Evolutionary conservation across 2,329 filamentous ascomycete species (phyloP), one percentile per base, ranked within the genome.

Genomic region (Pseudogymnoascus sp.): DNA sequence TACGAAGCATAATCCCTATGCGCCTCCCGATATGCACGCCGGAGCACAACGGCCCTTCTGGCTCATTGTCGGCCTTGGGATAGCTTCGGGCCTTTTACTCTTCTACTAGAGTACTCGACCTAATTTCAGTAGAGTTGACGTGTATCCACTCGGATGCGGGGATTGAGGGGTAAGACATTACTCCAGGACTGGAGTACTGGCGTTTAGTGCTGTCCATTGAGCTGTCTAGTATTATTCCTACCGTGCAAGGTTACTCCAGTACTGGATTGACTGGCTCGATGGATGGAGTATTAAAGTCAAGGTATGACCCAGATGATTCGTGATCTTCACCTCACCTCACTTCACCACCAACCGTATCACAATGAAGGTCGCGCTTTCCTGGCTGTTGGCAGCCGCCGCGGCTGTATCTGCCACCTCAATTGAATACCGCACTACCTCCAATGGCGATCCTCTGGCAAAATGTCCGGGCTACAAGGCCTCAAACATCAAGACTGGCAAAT

Each of bases 391-490:
- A 14, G 66, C 64, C 40, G 43, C 62, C 28, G 50, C 66, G 3
- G 62, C 43, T 26, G 64, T 67, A 10, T 67, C 66, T 59, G 61
- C 40, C 41, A 62, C 43, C 12, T 62, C 61, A 41, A 53, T 50
- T 56, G 41, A 59, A n/a, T 43, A 37, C 8, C 38, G 50, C 61
- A 59, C 56, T 35, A 43, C 46, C 8, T 35, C 16, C 43, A 50
- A 43, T 59, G 46, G 41, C 35, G 67, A 70, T 43, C 62, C 70
- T 62, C 53, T 71, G 14, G 67, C 66, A 14, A 40, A 68, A 16
- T 85, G 82, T 69, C 81, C 81, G 6, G 82, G 82, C 8, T 85
- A 85, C 69, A 73, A 71, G 16, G 82, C 82, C 22, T 78, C 75
- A 22, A 82, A 84, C 68, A 72, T 84, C 28, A 72, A 74, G 64